Evolutionary conservation across 441 rosid species (phyloP), one percentile per base, ranked within the genome.

Genomic region (Populus hybrid): DNA sequence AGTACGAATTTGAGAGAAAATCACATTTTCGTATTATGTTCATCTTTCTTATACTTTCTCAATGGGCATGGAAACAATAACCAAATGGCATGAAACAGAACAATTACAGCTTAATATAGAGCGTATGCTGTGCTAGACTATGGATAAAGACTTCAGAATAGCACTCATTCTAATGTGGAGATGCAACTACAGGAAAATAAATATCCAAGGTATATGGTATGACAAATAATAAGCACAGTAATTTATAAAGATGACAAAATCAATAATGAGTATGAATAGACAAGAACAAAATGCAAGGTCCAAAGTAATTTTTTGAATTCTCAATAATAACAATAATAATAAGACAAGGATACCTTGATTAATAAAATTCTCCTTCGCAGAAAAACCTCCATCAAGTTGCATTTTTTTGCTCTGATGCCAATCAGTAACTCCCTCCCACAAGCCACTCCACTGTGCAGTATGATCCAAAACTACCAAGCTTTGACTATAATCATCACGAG

Each of bases 341-440:
- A 53, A 26, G 69, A 68, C 45, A 79, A 16, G 71, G 23, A 72
- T 78, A 90, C 93, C 93, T 83, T 68, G 76, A 81, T 82, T 78
- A 36, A 72, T 74, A 70, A 71, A 82, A 82, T 78, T 71, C 79
- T 85, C 84, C 35, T 83, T 76, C 0, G 82, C 26, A 76, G 73
- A 70, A 80, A 80, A 82, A 76, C 73, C 64, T 68, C 76, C 86
- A 73, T 72, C 85, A 75, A 72, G 66, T 31, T 83, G 81, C 74
- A 73, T 72, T 63, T 38, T 77, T 69, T 78, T 79, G 77, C 77
- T 67, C 69, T 75, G 82, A 53, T 77, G 83, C 87, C 89, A 81
- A 72, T 73, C 83, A 7, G 74, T 36, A 23, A 71, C 63, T 26
- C 81, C 86, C 38, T 82, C 84, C 87, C 90, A 88, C 74, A 67